Conservation (phyloP, 108 stramenopile genomes). For the Fragilariopsis cylindrus region DNA sequence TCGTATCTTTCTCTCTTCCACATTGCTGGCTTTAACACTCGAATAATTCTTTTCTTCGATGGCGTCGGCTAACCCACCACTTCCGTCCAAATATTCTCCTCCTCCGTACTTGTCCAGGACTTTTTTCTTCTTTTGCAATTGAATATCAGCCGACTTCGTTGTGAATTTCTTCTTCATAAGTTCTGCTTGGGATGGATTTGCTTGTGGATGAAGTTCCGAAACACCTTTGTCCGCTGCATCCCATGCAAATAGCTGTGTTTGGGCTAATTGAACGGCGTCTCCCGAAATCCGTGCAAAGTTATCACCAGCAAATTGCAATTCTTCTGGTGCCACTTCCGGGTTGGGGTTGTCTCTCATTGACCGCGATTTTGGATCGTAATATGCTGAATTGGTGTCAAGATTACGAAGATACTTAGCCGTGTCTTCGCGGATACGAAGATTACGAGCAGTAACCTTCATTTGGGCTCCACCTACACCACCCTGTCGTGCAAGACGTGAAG, state of each 20-base stretch:
- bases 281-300: conserved; percentile 93
- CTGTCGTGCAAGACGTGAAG: conserved; percentile 93
- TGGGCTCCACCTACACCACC: conserved; percentile 98
- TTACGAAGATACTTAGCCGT: conserved; percentile 99
- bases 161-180: conserved; percentile 87
- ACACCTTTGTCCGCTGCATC: conserved; percentile 83
- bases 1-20: conserved; percentile 66
- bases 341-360: conserved; percentile 98
- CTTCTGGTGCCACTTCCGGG: conserved; percentile 70
- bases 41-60: conserved; percentile 19
- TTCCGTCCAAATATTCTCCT: conserved; percentile 78
- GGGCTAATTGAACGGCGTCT: conserved; percentile 88
- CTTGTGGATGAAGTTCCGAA: conserved; percentile 87
- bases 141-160: conserved; percentile 68
- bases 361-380: conserved; percentile 95
- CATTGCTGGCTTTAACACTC: conserved; percentile 16
- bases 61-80: conserved; percentile 47
- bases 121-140: conserved; percentile 75
- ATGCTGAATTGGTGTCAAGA: conserved; percentile 92
- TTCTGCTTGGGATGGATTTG: conserved; percentile 95
- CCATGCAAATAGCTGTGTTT: conserved; percentile 97
- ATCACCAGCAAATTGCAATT: conserved; percentile 91
- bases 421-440: conserved; percentile 98
- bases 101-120: conserved; percentile 96
- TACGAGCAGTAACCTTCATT: conserved; percentile 98